Conservation (phyloP, 768 basidiomycete genomes). For the Calocybe indica region DNA sequence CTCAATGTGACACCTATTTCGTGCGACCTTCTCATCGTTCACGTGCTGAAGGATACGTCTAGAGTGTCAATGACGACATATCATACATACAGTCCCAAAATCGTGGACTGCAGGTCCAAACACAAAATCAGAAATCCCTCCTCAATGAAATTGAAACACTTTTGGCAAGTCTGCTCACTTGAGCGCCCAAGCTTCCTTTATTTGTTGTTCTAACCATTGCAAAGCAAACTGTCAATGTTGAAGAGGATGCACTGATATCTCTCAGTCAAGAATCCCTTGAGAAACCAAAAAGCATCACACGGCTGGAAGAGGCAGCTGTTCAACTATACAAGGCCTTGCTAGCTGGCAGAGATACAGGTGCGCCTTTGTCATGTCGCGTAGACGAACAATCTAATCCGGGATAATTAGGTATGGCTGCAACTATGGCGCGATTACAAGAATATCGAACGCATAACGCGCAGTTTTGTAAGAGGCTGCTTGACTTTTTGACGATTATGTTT, state of each 20-base stretch:
- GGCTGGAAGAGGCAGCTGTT: slow-evolving; percentile 75
- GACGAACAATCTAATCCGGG: slow-evolving; percentile 7
- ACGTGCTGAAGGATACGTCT: background rate
- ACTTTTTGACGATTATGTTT: slow-evolving; percentile 89
- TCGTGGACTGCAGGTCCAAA: slow-evolving; percentile 94
- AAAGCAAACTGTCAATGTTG: slow-evolving; percentile 94
- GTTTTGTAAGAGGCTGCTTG: slow-evolving; percentile 88
- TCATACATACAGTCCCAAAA: slow-evolving; percentile 94
- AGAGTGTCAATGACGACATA: slow-evolving; percentile 96
- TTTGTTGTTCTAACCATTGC: background rate
- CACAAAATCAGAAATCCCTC: slow-evolving; percentile 86
- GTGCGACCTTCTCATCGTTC: background rate
- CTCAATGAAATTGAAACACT: slow-evolving; percentile 84
- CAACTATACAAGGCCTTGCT: slow-evolving; percentile 94
- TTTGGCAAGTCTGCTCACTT: slow-evolving; percentile 42
- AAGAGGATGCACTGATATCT: slow-evolving; percentile 62
- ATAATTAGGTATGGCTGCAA: slow-evolving; percentile 85
- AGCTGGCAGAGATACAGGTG: slow-evolving; percentile 85
- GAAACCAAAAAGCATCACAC: slow-evolving; percentile 65
- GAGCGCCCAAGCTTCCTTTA: background rate
- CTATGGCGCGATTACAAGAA: slow-evolving; percentile 88
- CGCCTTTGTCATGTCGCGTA: slow-evolving; percentile 7
- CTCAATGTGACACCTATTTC: slow-evolving; percentile 57
- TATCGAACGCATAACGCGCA: slow-evolving; percentile 86
- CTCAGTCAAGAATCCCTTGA: slow-evolving; percentile 90